Conservation (phyloP, 2,329 filamentous ascomycete species). For the Colletotrichum euphorbiae region DNA sequence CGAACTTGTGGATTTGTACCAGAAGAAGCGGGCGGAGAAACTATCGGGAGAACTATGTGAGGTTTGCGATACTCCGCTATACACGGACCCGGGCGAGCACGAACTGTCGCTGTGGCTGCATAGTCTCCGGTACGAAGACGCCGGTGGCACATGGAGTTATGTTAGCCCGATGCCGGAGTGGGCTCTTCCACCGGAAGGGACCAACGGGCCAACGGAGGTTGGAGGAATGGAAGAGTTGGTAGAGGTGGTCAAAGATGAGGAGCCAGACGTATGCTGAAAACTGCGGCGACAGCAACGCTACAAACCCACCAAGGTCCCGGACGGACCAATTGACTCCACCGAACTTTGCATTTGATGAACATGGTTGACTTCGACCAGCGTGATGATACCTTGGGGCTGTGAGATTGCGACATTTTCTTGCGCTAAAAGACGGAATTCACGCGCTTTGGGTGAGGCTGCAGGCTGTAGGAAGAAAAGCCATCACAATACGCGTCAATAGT, state of each 20-base stretch:
- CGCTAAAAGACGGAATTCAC: background rate
- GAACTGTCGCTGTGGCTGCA: constrained; percentile 96
- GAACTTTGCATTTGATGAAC: background rate
- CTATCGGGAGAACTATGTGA: constrained; percentile 88
- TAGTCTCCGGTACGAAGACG: constrained; percentile 88
- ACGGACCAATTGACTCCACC: constrained; percentile 33
- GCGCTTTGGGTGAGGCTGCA: background rate
- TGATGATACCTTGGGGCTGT: constrained; percentile 25
- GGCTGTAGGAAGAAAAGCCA: too few species aligned
- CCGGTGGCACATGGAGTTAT: constrained; percentile 87
- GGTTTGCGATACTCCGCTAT: constrained; percentile 87
- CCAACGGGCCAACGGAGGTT: constrained; percentile 77
- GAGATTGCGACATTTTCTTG: constrained; percentile 13
- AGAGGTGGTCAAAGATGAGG: constrained; percentile 62
- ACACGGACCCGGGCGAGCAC: constrained; percentile 90
- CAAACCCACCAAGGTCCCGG: constrained; percentile 17
- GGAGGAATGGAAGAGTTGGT: constrained; percentile 70
- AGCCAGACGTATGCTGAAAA: constrained; percentile 52
- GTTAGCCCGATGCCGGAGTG: constrained; percentile 85
- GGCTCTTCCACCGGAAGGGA: constrained; percentile 83
- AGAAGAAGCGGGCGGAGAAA: constrained; percentile 91
- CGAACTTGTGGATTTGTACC: constrained; percentile 90
- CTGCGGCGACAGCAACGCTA: constrained; percentile 33
- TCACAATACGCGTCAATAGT: too few species aligned
- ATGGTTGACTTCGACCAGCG: constrained; percentile 14